Conservation (phyloP, 1,139 yeast genomes). For the Yamadazyma friedrichii region DNA sequence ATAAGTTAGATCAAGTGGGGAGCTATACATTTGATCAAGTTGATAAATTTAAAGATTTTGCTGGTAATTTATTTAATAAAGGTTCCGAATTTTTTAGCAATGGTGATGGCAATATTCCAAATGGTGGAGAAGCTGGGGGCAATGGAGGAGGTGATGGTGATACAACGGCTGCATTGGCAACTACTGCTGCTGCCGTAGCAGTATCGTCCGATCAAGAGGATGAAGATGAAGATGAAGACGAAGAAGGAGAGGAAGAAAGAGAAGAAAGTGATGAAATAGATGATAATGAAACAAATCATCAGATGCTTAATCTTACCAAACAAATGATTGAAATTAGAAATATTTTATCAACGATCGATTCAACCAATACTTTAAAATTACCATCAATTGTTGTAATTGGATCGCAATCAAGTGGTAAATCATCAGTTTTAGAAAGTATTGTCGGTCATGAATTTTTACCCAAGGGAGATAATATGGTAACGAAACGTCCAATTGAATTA, state of each 20-base stretch:
- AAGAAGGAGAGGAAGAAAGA: constrained; percentile 25
- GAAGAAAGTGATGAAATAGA: constrained; percentile 40
- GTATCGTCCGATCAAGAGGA: constrained; percentile 32
- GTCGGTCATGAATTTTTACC: constrained; percentile 95
- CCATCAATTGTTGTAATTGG: constrained; percentile 98
- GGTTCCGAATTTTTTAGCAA: constrained; percentile 35
- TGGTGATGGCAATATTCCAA: constrained; percentile 11
- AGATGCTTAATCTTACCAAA: constrained; percentile 81
- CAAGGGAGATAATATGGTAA: constrained; percentile 93
- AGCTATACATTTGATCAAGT: constrained; percentile 67
- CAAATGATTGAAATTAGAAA: constrained; percentile 96
- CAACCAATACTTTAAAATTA: constrained; percentile 71
- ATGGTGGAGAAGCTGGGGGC: constrained; percentile 24
- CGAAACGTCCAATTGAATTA: constrained; percentile 90
- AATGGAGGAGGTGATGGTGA: constrained; percentile 30
- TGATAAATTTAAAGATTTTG: constrained; percentile 56
- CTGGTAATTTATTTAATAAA: constrained; percentile 45
- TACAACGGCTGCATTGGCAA: constrained; percentile 40
- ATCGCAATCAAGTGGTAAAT: constrained; percentile 95
- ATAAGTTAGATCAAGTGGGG: constrained; percentile 87
- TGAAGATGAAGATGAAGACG: constrained; percentile 28
- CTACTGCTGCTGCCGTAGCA: constrained; percentile 47
- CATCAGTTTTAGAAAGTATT: constrained; percentile 88
- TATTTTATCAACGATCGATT: constrained; percentile 73
- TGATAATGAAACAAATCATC: constrained; percentile 57